A percentile compares a stretch with the other conserved stretches of the same genome.
Evolutionary conservation across 495 filamentous ascomycete genomes (phyloP).

Genomic region (Mytilinidion resinicola): DNA sequence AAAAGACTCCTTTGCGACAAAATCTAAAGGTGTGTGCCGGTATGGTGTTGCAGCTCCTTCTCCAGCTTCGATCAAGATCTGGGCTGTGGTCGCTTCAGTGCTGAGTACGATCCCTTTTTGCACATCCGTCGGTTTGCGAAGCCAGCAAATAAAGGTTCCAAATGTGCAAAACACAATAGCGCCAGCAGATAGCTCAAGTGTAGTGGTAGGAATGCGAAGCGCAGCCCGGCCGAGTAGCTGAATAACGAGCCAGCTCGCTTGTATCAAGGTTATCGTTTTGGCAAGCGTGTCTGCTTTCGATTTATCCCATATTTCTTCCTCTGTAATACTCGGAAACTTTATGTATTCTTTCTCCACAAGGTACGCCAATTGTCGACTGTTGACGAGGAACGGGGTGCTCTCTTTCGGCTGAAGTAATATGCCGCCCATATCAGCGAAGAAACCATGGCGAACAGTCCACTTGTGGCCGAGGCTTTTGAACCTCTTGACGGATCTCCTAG

Average conservation of each 20-base stretch:
- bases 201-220: constrained; percentile 1
- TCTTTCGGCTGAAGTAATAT: constrained; percentile 23
- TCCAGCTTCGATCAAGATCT: no score
- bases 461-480: no score
- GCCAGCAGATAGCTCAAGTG: constrained; percentile 8
- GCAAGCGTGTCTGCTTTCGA: constrained; percentile 8
- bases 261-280: constrained; percentile 1
- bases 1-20: no score
- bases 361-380: constrained; percentile 25
- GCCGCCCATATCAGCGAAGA: constrained; percentile 35
- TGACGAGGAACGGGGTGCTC: constrained; percentile 23
- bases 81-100: no score
- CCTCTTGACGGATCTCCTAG: no score
- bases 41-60: no score
- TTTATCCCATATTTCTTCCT: constrained; percentile 6
- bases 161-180: constrained; percentile 6
- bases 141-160: background rate
- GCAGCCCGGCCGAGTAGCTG: constrained; percentile 2
- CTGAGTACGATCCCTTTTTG: no score
- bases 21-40: no score
- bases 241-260: constrained; percentile 2
- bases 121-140: constrained; percentile 5
- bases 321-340: background rate
- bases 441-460: constrained; percentile 30
- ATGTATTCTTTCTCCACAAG: background rate